Percentiles rank a stretch among this genome's conserved stretches.
phyloP scores from a whole-genome alignment of 371 early-diverging fungal genomes.

The Mortierella sp. region DNA sequence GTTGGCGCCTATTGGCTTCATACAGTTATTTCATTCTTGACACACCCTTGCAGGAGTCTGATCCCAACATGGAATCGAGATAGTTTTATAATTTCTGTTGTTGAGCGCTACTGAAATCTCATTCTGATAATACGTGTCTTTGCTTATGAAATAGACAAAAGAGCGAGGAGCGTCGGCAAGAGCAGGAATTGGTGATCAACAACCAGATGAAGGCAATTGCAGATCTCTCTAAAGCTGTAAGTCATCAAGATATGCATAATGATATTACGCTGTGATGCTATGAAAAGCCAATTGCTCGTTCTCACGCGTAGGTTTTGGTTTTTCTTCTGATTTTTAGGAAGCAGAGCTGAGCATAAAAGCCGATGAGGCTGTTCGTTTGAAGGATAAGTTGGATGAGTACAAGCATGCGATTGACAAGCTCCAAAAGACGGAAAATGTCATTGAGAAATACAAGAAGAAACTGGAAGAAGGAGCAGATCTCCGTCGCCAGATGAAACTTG shows the following conservation, averaged over 20 bases:
- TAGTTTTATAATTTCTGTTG: no score
- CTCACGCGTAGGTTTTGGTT: not conserved
- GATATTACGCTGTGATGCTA: constrained; percentile 49
- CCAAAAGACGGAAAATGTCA: constrained; percentile 90
- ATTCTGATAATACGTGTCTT: not conserved
- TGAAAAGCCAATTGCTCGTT: not conserved
- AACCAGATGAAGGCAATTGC: constrained; percentile 70
- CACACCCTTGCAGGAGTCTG: no score
- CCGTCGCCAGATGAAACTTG: constrained; percentile 79
- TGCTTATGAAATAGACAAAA: constrained; percentile 63
- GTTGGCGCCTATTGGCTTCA: constrained; percentile 30
- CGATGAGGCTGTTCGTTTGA: constrained; percentile 77
- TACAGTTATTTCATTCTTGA: not conserved
- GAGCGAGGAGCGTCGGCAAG: constrained; percentile 83
- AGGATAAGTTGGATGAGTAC: constrained; percentile 92
- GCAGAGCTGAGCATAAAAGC: constrained; percentile 69
- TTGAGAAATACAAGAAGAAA: constrained; percentile 96
- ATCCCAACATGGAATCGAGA: no score
- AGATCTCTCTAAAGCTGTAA: constrained; percentile 64
- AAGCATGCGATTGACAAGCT: constrained; percentile 89
- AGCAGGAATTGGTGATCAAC: constrained; percentile 74
- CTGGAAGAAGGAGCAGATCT: constrained; percentile 89
- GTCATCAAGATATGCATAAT: constrained; percentile 17
- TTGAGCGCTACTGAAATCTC: not conserved
- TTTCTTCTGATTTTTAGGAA: constrained; percentile 53